Evolutionary conservation across 306 rosid species (phyloP), one percentile per base, ranked within the genome.

Genomic region (Prunus dulcis): DNA sequence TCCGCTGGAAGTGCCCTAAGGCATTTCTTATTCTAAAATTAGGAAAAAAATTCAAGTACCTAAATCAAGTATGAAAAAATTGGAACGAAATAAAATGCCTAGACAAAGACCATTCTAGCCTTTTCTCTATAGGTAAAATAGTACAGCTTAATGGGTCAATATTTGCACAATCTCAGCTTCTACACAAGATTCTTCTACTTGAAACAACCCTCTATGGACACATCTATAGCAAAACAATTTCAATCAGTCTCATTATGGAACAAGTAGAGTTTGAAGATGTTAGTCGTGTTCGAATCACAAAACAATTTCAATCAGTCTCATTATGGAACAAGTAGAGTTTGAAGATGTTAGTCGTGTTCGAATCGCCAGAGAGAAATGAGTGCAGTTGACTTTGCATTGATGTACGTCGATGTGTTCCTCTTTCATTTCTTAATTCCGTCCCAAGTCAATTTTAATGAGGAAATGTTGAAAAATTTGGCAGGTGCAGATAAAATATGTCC

Each of bases 391-490:
- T 73, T 47, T 61, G 69, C 68, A 73, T 9, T 5, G 74, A 57
- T 32, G 49, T 60, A 23, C 80, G 47, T 30, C 12, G 52, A 51
- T 23, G 76, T 62, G 77, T 17, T 47, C 74, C 19, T 43, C 73
- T 20, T 62, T 50, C 50, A 67, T 71, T 80, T 80, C 65, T 63
- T 57, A 30, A 64, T 50, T 75, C 23, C 64, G 61, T 73, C 61
- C 78, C 41, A 78, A 2, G 67, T 38, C 69, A 71, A 38, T 38
- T 46, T 68, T 63, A 53, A 74, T 19, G 82, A 64, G 74, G 69
- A 53, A 32, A 27, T 3, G 75, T 68, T 60, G 70, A 74, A 76
- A 55, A 57, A 32, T 53, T 56, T 5, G 62, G 52, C 67, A 25
- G 17, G 46, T 30, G 56, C 12, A 74, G 52, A 67, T 41, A 6